Conservation (phyloP, 129 eudicot species). For the Lactuca sativa region DNA sequence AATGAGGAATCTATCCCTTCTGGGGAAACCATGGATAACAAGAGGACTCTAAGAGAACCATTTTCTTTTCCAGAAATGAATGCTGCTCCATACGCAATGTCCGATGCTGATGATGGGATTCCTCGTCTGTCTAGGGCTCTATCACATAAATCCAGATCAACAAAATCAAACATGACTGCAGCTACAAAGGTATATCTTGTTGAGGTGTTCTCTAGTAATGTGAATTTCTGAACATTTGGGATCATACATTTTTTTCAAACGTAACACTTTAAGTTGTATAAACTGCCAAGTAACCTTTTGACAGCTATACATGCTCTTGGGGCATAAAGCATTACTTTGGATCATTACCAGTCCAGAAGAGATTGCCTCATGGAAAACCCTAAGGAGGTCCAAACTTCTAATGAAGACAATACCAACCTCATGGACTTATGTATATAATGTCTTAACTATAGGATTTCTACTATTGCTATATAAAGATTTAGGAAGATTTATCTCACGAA, state of each 20-base stretch:
- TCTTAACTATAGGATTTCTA: no score
- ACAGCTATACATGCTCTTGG: background rate
- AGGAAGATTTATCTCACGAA: no score
- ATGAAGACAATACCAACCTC: no score
- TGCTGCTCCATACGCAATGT: conserved; percentile 39
- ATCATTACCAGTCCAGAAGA: no score
- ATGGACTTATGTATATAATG: no score
- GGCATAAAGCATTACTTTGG: no score
- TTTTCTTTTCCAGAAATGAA: conserved; percentile 76
- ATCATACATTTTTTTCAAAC: background rate
- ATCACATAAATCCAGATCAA: conserved; percentile 62
- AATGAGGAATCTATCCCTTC: conserved; percentile 29
- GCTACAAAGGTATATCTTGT: conserved; percentile 59
- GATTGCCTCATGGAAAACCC: background rate
- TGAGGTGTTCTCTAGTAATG: background rate
- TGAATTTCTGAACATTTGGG: background rate
- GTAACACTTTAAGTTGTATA: background rate
- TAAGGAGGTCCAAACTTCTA: no score
- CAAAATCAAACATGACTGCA: conserved; percentile 64
- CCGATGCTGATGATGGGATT: conserved; percentile 77
- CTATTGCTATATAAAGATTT: no score
- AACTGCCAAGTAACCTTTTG: background rate
- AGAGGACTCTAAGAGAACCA: conserved; percentile 45
- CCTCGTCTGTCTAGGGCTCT: conserved; percentile 69
- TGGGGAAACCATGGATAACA: conserved; percentile 45